A percentile compares a stretch with the other conserved stretches of the same genome.
Conservation (phyloP, 2,329 filamentous ascomycete genomes). For the Graphilbum ipis-grandicollis region DNA sequence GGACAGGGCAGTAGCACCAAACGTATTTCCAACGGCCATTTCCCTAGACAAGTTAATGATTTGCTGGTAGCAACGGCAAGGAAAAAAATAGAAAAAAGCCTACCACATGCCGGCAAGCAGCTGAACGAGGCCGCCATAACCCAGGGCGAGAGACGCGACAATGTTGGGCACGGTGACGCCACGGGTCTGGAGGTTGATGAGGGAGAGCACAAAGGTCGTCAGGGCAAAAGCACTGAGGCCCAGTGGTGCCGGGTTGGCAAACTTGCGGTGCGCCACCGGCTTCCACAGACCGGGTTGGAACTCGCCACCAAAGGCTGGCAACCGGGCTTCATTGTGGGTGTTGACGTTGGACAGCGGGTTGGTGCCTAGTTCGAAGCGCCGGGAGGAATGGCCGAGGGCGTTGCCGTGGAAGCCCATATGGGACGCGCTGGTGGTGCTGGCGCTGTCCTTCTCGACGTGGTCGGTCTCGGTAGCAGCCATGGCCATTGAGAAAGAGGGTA, state of each 20-base stretch:
- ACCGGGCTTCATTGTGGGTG: constrained; percentile 16
- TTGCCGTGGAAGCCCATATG: too few species aligned
- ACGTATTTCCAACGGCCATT: constrained; percentile 77
- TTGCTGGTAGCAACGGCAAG: too few species aligned
- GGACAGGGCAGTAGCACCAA: constrained; percentile 64
- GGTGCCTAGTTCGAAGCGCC: constrained; percentile 15
- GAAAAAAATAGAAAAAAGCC: constrained; percentile 4
- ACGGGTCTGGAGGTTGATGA: constrained; percentile 52
- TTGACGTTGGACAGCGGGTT: constrained; percentile 23
- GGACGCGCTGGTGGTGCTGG: constrained; percentile 1
- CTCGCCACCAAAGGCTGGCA: constrained; percentile 52
- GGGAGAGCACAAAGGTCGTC: constrained; percentile 64
- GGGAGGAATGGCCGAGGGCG: constrained; percentile 4
- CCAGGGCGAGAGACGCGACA: constrained; percentile 51
- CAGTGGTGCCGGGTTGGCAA: constrained; percentile 65
- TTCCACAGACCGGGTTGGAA: constrained; percentile 55
- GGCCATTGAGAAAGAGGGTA: too few species aligned
- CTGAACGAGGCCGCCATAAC: constrained; percentile 65
- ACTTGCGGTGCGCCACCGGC: constrained; percentile 47
- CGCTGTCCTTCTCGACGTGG: constrained; percentile 6
- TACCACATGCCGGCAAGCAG: constrained; percentile 77
- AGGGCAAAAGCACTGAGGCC: constrained; percentile 66
- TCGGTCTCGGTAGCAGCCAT: constrained; percentile 4
- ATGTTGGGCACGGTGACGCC: constrained; percentile 45
- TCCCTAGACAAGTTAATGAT: constrained; percentile 37